Conservation (phyloP, 192 early-diverging fungal genomes). For the Coemansia reversa region DNA sequence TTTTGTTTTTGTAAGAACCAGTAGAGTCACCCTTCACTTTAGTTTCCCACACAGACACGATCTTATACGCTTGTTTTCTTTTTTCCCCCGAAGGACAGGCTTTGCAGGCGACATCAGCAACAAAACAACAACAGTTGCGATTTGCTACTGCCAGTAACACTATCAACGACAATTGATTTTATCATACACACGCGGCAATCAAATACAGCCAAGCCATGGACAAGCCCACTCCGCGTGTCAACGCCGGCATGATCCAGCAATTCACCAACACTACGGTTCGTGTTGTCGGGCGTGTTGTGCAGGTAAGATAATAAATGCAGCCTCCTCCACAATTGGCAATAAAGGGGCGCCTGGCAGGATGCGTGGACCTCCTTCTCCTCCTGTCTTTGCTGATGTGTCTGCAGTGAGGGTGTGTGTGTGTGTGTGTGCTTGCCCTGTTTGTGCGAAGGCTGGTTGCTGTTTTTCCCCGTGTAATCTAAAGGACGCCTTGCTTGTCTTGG, state of each 20-base stretch:
- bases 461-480: not conserved
- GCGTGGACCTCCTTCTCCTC: too few species aligned
- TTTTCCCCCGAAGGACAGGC: not conserved
- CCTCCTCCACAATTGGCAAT: conserved; percentile 12
- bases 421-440: not conserved
- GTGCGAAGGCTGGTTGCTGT: not conserved
- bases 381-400: too few species aligned
- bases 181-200: not conserved
- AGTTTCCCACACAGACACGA: not conserved
- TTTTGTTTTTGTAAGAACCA: not conserved
- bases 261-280: conserved; percentile 55
- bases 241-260: conserved; percentile 58
- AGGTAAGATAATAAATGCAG: conserved; percentile 46
- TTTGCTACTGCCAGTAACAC: conserved; percentile 1
- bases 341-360: not conserved
- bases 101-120: conserved; percentile 10
- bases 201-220: conserved; percentile 32
- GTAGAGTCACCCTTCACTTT: not conserved
- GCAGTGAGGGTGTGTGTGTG: too few species aligned
- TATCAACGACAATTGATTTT: not conserved
- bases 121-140: conserved; percentile 7
- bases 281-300: conserved; percentile 56
- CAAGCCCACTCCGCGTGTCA: conserved; percentile 60
- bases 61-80: not conserved
- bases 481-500: not conserved